These are phyloP conservation scores for Gaillardinia entomophila DNA, from an alignment of 805 yeast species.

Conservation along the genomic window DNA sequence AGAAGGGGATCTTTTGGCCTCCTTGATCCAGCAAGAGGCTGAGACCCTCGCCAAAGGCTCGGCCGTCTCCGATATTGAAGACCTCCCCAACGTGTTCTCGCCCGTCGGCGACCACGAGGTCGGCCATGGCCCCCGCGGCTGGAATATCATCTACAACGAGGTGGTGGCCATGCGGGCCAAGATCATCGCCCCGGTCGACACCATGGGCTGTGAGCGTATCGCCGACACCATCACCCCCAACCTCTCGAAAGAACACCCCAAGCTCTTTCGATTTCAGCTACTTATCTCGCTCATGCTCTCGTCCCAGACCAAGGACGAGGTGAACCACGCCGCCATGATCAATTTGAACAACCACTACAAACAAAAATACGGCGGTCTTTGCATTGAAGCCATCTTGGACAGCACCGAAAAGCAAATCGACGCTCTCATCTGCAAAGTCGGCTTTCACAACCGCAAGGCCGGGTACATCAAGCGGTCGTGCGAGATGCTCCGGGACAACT, in stretches of 20 bases:
- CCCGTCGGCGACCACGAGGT: not conserved
- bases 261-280: slow-evolving; percentile 59
- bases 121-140: slow-evolving; percentile 32
- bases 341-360: slow-evolving; percentile 44
- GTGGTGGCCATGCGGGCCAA: slow-evolving; percentile 62
- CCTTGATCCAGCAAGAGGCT: too few species aligned
- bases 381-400: slow-evolving; percentile 46
- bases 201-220: slow-evolving; percentile 74
- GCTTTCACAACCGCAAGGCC: slow-evolving; percentile 82
- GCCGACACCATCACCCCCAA: slow-evolving; percentile 39
- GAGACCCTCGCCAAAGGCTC: slow-evolving; percentile 1
- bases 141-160: slow-evolving; percentile 51
- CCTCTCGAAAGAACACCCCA: slow-evolving; percentile 27
- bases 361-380: slow-evolving; percentile 48
- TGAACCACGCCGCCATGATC: slow-evolving; percentile 67
- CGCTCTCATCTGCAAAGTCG: slow-evolving; percentile 66
- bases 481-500: slow-evolving; percentile 42
- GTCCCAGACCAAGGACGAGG: slow-evolving; percentile 88
- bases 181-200: slow-evolving; percentile 79
- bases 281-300: slow-evolving; percentile 80
- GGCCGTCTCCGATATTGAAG: slow-evolving; percentile 1
- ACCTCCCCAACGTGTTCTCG: not conserved
- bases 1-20: too few species aligned
- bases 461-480: slow-evolving; percentile 59
- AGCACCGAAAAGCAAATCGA: slow-evolving; percentile 57